Conservation (phyloP, 345 rosid genomes). For the Salix brachista region DNA sequence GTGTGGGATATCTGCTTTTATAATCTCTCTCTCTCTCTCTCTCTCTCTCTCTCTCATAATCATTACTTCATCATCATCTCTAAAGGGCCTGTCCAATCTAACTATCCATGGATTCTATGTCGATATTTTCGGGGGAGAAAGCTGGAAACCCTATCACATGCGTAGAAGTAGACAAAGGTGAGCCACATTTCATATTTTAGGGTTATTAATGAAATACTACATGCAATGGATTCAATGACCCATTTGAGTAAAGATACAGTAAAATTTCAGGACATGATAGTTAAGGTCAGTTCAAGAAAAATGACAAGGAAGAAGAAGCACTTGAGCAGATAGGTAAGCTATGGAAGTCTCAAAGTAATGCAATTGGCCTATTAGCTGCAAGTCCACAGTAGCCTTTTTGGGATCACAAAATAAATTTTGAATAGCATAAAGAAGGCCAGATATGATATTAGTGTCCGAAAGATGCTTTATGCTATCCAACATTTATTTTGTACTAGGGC, state of each 20-base stretch:
- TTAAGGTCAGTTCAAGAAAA: neutral
- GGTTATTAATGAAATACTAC: neutral
- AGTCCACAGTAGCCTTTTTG: slow-evolving; percentile 13
- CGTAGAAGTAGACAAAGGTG: neutral
- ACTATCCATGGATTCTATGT: slow-evolving; percentile 18
- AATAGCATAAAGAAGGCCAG: slow-evolving; percentile 6
- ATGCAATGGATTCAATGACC: neutral
- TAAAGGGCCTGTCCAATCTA: slow-evolving; percentile 26
- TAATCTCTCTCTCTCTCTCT: slow-evolving; percentile 14
- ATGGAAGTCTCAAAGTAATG: slow-evolving; percentile 2
- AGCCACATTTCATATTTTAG: neutral
- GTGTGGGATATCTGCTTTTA: slow-evolving; percentile 14
- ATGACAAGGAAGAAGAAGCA: neutral
- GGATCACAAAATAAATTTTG: neutral
- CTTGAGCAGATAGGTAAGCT: neutral
- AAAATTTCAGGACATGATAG: neutral
- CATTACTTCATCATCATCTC: slow-evolving; percentile 60
- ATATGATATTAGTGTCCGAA: neutral
- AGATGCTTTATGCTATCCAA: neutral
- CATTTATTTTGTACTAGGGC: neutral
- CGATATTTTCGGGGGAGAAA: slow-evolving; percentile 52
- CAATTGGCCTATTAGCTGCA: slow-evolving; percentile 1
- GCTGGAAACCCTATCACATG: neutral
- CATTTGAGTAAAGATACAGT: neutral
- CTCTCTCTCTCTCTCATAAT: slow-evolving; percentile 31